phyloP scores from a whole-genome alignment of 169 alveolate species.

The Plasmodium cynomolgi region DNA sequence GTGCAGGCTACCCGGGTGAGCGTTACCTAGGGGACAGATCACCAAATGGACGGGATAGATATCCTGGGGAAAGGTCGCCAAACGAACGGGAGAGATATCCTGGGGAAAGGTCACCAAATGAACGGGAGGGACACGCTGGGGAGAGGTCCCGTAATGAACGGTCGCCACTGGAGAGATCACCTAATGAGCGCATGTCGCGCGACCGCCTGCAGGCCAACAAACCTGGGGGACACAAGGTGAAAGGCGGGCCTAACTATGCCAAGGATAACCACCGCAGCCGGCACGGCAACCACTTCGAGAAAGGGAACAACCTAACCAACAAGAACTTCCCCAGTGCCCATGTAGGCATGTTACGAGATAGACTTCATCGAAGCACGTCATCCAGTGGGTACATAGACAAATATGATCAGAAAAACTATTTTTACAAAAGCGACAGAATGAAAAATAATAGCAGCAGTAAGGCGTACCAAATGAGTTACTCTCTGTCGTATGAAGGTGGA shows the following conservation, averaged over 20 bases:
- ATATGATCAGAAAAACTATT: slow-evolving; percentile 23
- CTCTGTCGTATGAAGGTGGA: neutral
- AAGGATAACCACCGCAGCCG: neutral
- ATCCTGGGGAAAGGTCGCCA: neutral
- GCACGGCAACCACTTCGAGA: neutral
- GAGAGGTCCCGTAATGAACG: neutral
- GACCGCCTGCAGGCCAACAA: neutral
- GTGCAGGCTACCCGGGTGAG: neutral
- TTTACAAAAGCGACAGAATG: slow-evolving; percentile 12
- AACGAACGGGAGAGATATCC: neutral
- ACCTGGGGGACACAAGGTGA: neutral
- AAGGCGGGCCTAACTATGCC: neutral
- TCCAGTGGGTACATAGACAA: slow-evolving; percentile 21
- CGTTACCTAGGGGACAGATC: neutral
- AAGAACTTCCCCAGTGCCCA: neutral
- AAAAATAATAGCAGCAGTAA: slow-evolving; percentile 12
- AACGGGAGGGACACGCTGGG: neutral
- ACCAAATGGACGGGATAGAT: neutral
- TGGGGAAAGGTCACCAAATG: neutral
- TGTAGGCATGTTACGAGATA: slow-evolving; percentile 1
- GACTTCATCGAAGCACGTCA: neutral
- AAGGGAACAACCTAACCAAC: neutral
- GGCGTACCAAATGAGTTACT: neutral
- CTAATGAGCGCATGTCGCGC: neutral
- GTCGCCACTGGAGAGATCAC: neutral